Evolutionary conservation across 768 basidiomycete species (phyloP).

Genomic region (Mrakia frigida): DNA sequence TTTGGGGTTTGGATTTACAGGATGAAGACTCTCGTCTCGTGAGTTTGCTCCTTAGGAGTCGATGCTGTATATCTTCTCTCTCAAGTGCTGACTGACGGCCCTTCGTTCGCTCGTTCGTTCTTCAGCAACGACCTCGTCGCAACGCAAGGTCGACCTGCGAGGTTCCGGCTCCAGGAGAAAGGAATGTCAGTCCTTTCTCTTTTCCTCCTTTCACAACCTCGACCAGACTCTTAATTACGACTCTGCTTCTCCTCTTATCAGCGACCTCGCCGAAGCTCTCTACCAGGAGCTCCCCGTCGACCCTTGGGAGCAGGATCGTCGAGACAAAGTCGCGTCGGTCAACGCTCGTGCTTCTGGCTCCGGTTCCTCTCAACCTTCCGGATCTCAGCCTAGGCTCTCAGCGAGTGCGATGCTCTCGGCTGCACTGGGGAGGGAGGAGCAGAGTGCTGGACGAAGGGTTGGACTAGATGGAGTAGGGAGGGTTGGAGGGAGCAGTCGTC

Average conservation of each 20-base stretch:
- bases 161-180: slow-evolving; percentile 13
- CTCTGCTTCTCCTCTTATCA: background rate
- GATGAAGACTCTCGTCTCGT: slow-evolving; percentile 17
- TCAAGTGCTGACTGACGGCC: background rate
- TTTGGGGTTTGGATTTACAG: background rate
- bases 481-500: background rate
- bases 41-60: background rate
- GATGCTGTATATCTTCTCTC: background rate
- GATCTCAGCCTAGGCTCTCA: background rate
- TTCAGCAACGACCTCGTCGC: slow-evolving; percentile 15
- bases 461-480: background rate
- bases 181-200: slow-evolving; percentile 1
- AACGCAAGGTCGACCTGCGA: slow-evolving; percentile 9
- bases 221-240: too few species aligned
- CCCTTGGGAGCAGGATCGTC: slow-evolving; percentile 16
- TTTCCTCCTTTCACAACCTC: too few species aligned
- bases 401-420: background rate
- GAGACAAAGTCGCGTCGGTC: background rate
- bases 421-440: background rate
- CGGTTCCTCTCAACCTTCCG: background rate
- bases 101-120: background rate
- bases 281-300: background rate
- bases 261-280: slow-evolving; percentile 16
- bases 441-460: background rate
- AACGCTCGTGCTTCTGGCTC: background rate